Percentiles rank a stretch among this genome's conserved stretches.
Conservation (phyloP, 1,284 basidiomycete genomes). For the Tetrapyrgos nigripes region DNA sequence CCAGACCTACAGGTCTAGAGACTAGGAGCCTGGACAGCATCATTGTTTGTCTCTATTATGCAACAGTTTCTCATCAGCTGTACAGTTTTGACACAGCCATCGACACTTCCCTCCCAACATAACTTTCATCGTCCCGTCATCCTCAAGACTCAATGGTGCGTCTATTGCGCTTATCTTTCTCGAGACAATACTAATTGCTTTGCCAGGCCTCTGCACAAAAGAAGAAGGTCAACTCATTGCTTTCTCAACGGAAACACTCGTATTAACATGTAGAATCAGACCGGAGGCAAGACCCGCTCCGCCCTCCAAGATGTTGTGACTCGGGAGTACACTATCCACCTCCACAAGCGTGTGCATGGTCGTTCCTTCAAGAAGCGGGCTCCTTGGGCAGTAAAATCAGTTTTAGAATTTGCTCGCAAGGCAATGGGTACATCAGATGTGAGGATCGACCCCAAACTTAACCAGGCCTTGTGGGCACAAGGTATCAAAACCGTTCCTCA, state of each 20-base stretch:
- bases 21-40: too few relatives aligned
- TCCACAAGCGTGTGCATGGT: slow-evolving; percentile 93
- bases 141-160: slow-evolving; percentile 9
- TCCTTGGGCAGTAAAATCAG: slow-evolving; percentile 92
- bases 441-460: slow-evolving; percentile 90
- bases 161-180: neutral
- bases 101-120: neutral
- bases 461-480: slow-evolving; percentile 91
- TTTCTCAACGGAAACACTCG: neutral
- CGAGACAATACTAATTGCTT: neutral
- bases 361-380: slow-evolving; percentile 95
- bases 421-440: slow-evolving; percentile 95
- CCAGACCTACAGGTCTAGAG: too few relatives aligned
- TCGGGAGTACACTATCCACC: slow-evolving; percentile 95
- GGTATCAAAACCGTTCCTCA: slow-evolving; percentile 93
- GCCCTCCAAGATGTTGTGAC: slow-evolving; percentile 96
- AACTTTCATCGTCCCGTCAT: neutral
- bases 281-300: slow-evolving; percentile 80
- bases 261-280: slow-evolving; percentile 3
- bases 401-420: slow-evolving; percentile 89
- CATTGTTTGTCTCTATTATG: too few relatives aligned
- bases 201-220: slow-evolving; percentile 5
- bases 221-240: slow-evolving; percentile 8
- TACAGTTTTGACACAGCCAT: slow-evolving; percentile 2
- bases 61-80: neutral